Percentiles rank a stretch among this genome's conserved stretches.
These are phyloP conservation scores for Schizothecium vesticola DNA, from an alignment of 495 filamentous ascomycete species.

Conservation along the genomic window DNA sequence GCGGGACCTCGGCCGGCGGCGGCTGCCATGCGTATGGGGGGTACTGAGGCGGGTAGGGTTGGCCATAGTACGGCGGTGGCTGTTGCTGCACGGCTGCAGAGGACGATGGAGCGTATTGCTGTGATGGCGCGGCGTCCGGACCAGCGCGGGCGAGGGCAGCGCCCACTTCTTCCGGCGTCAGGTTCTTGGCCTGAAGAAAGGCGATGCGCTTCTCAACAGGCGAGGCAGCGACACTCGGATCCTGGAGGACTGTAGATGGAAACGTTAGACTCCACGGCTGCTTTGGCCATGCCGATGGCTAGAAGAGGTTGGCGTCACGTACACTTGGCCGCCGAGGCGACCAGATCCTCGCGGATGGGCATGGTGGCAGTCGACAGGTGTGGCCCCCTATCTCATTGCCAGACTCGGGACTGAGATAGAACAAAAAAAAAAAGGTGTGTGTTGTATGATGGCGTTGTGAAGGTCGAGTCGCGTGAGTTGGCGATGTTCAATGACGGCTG, in stretches of 20 bases:
- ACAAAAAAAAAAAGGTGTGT: neutral
- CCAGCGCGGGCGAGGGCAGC: constrained; percentile 70
- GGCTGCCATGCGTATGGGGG: constrained; percentile 58
- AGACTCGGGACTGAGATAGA: neutral
- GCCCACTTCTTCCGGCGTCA: constrained; percentile 93
- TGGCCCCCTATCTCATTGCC: neutral
- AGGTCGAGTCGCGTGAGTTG: neutral
- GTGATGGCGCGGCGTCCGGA: constrained; percentile 46
- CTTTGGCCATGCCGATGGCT: constrained; percentile 18
- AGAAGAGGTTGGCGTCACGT: constrained; percentile 44
- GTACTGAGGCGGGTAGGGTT: constrained; percentile 51
- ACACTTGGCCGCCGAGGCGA: constrained; percentile 62
- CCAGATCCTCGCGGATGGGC: constrained; percentile 79
- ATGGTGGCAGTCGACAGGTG: constrained; percentile 38
- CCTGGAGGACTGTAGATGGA: constrained; percentile 70
- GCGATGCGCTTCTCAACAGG: constrained; percentile 88
- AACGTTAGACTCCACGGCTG: constrained; percentile 6
- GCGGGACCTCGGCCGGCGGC: constrained; percentile 62
- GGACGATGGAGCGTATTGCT: constrained; percentile 42
- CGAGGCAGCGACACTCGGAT: constrained; percentile 82
- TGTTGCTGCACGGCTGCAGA: constrained; percentile 39
- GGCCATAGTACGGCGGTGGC: constrained; percentile 55
- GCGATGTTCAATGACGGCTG: constrained; percentile 8
- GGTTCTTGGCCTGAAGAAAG: constrained; percentile 93
- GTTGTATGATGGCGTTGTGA: neutral